Percentiles rank a stretch among this genome's conserved stretches.
These are phyloP conservation scores for Brettanomyces custersianus DNA, from an alignment of 805 yeast genomes.

Conservation along the genomic window DNA sequence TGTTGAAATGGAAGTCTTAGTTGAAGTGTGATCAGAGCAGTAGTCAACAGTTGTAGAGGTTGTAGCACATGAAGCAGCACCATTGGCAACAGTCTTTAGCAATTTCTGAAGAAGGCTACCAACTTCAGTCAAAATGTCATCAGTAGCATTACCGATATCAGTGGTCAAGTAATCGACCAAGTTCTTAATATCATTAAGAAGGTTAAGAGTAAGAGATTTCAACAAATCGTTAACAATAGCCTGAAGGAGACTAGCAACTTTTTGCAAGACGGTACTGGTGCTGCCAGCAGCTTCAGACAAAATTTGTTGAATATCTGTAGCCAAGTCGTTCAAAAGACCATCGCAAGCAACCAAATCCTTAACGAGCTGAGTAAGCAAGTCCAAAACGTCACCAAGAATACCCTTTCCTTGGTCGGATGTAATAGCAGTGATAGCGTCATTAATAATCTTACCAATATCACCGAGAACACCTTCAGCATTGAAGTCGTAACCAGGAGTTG, in stretches of 20 bases:
- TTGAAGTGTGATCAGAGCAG: not conserved
- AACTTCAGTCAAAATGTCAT: not conserved
- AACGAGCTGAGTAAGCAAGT: not conserved
- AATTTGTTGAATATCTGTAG: not conserved
- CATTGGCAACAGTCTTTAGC: not conserved
- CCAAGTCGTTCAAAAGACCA: not conserved
- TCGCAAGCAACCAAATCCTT: constrained; percentile 1
- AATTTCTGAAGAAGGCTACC: not conserved
- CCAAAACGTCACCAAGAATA: not conserved
- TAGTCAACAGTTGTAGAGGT: not conserved
- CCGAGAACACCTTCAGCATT: constrained; percentile 1
- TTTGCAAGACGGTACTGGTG: not conserved
- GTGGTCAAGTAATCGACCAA: not conserved
- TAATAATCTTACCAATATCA: constrained; percentile 1
- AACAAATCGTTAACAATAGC: not conserved
- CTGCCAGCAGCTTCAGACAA: not conserved
- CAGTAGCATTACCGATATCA: not conserved
- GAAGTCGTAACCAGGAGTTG: not conserved
- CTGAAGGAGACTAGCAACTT: not conserved
- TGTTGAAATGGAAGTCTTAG: not conserved
- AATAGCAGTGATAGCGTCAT: not conserved
- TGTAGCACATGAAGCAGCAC: not conserved
- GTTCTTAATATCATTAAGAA: not conserved
- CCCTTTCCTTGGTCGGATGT: not conserved
- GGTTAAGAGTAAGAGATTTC: not conserved